phyloP scores from a whole-genome alignment of 2,329 filamentous ascomycete species.

The Verticillium nubilum region DNA sequence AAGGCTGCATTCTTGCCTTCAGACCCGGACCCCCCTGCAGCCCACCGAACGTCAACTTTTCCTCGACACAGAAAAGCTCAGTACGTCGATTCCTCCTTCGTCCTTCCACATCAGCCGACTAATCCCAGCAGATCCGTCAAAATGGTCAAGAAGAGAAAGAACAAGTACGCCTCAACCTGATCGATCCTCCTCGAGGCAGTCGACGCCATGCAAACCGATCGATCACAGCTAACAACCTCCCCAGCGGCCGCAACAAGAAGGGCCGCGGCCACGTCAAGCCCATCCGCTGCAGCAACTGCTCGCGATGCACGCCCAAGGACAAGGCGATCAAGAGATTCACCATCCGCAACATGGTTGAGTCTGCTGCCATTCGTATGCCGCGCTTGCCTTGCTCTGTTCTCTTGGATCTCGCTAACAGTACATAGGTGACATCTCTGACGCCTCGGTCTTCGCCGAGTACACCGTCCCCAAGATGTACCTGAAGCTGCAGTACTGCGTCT shows the following conservation, averaged over 20 bases:
- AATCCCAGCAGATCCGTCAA: conserved; percentile 45
- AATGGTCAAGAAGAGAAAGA: conserved; percentile 70
- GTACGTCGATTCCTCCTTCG: conserved; percentile 14
- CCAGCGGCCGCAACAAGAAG: conserved; percentile 98
- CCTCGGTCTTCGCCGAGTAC: conserved; percentile 99
- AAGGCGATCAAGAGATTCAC: conserved; percentile 99
- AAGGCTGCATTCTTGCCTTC: not conserved
- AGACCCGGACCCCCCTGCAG: conserved; percentile 4
- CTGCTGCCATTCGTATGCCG: conserved; percentile 87
- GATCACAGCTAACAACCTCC: conserved; percentile 16
- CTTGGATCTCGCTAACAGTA: conserved; percentile 5
- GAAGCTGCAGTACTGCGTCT: conserved; percentile 99
- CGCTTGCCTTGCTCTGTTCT: not conserved
- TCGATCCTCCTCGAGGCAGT: not conserved
- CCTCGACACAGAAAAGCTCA: conserved; percentile 11
- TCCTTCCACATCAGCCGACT: conserved; percentile 16
- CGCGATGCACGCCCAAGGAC: conserved; percentile 93
- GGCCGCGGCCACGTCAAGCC: conserved; percentile 99
- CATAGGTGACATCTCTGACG: conserved; percentile 98
- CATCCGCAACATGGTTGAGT: conserved; percentile 99
- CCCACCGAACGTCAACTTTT: conserved; percentile 5
- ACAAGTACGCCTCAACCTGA: conserved; percentile 46
- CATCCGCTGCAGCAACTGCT: conserved; percentile 74
- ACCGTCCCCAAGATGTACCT: conserved; percentile 99
- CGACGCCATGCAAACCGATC: not conserved